These are phyloP conservation scores for Colletotrichum godetiae DNA, from an alignment of 2,329 filamentous ascomycete genomes.

Conservation along the genomic window DNA sequence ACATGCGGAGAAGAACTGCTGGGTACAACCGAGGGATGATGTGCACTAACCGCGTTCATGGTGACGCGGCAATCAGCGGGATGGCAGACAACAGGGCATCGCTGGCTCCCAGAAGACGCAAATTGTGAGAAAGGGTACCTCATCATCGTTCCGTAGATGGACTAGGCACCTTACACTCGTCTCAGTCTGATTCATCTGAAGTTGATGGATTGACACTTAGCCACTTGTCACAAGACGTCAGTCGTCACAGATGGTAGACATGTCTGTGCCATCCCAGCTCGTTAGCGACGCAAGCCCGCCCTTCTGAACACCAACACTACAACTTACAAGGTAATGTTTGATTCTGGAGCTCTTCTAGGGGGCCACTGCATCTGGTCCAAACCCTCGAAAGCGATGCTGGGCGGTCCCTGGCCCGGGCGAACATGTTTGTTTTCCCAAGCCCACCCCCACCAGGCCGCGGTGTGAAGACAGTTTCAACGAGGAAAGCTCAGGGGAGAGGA, in stretches of 20 bases:
- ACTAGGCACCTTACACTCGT: conserved; percentile 1
- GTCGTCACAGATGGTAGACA: conserved; percentile 23
- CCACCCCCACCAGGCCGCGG: conserved; percentile 14
- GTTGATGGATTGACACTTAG: conserved; percentile 11
- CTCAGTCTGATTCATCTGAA: conserved; percentile 32
- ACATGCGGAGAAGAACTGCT: background rate
- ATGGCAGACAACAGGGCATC: background rate
- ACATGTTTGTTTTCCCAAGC: conserved; percentile 27
- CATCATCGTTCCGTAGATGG: too few relatives aligned
- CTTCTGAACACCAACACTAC: background rate
- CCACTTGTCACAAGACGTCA: conserved; percentile 34
- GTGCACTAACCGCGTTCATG: background rate
- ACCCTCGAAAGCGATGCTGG: background rate
- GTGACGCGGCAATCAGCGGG: background rate
- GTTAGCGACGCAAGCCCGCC: background rate
- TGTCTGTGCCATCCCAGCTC: conserved; percentile 7
- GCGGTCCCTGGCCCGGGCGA: conserved; percentile 5
- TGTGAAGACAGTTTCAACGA: conserved; percentile 29
- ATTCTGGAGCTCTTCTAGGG: background rate
- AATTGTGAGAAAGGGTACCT: background rate
- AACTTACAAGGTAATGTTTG: background rate
- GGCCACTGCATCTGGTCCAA: background rate
- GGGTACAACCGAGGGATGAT: background rate
- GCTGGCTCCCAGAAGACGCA: too few relatives aligned
- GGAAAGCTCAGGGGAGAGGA: conserved; percentile 4